Base-by-base conservation (phyloP, 768 basidiomycete genomes). In the Dioszegia hungarica region DNA sequence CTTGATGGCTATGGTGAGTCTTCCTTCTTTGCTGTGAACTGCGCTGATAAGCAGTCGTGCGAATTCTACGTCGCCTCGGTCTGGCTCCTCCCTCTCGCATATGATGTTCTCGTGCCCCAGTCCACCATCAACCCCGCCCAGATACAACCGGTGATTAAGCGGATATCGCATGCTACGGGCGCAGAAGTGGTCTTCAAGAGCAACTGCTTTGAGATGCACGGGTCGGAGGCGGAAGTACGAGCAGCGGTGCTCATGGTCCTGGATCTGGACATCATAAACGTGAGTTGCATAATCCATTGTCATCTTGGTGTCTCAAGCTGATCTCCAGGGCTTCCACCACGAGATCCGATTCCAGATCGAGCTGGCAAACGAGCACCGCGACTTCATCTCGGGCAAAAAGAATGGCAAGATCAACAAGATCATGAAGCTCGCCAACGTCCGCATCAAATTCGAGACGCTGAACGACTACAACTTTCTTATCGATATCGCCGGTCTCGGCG, bases 341-440 rank as follows among this genome's bases (percentile, higher is more conserved):
- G 94, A 99, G 78, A 90, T 98, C 62, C 88, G 91, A 46, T 97
- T 98, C 80, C 93, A 97, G 77, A 90, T 97, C 53, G 95, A 99
- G 77, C 83, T 97, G 5, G 88, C 92, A 39, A 94, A 94, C 75
- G 95, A 99, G 75, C 93, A 98, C 66, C 86, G 93, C 57, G 94
- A 99, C 66, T 99, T 98, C 78, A 95, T 99, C 76, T 89, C 88
- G 55, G 94, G 94, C 40, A 99, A 99, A 81, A 97, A 98, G 82
- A 97, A 98, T 70, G 94, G 94, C 56, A 99, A 99, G 79, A 90
- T 97, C 77, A 97, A 97, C 81, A 98, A 97, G 80, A 95, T 98
- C 75, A 97, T 97, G 90, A 92, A 97, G 77, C 87, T 86, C 12
- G 88, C 93, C 28, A 89, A 88, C 66, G 92, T 93, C 74, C 94